Evolutionary conservation across 1,284 basidiomycete species (phyloP), one percentile per base, ranked within the genome.

Genomic region (Leccinum fallax): DNA sequence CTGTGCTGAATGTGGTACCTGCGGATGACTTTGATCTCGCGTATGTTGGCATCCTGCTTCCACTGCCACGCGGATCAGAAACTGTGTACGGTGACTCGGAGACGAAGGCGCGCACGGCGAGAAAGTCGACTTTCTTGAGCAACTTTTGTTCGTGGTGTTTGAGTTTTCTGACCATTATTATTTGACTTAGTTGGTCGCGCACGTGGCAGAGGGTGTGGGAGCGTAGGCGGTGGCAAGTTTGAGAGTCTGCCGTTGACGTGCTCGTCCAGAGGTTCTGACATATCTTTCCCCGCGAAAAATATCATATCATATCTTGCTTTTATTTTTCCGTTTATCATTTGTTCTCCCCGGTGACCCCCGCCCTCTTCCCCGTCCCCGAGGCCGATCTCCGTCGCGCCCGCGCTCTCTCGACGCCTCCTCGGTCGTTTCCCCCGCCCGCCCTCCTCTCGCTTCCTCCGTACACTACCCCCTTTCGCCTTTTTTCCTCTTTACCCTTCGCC

Each of bases 1-100:
- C 95, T 80, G 78, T 95, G 84, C 74, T 97, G 95, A 65, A 98
- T 86, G 78, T 99, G 97, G 76, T 98, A 99, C 63, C 95, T 82
- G 52, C 97, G 87, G 89, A 99, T 93, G 61, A 99, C 92, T 76
- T 93, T 95, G 77, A 95, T 87, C 81, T 99, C 97, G 56, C 97
- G 88, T 54, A 92, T 79, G 72, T 90, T 92, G 9, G 92, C 88
- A 88, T 98, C 96, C 78, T 95, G 90, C 80, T 96, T 98, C 97
- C 97, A 99, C 92, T 98, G 76, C 48, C 19, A 46, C 15, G 48
- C 53, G 21, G 46, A 53, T 61, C 56, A 61, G 32, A 57, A n/a
- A 34, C 40, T 40, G 13, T 9, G 30, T 26, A 5, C 58, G 19
- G 32, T 26, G 24, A 15, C 13, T 5, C n/a, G 26, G 55, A 16